Evolutionary conservation across 129 eudicot species (phyloP), one percentile per base, ranked within the genome.

Genomic region (Erigeron canadensis): DNA sequence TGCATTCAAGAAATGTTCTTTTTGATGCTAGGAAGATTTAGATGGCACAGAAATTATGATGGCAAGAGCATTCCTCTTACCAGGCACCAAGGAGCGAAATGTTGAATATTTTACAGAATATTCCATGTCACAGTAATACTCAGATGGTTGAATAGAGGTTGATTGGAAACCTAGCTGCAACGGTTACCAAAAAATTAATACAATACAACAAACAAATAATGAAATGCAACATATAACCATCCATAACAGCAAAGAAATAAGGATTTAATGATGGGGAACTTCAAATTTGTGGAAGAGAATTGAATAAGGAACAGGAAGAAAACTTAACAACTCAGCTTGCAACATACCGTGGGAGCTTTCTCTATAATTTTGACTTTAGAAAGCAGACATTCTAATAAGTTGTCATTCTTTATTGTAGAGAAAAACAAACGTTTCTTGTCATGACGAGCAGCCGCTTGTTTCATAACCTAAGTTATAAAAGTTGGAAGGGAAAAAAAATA

Each of bases 71-170:
- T 70, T 47, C 50, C 72, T 65, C 80, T 69, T 84, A 91, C 97
- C 96, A 41, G 81, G 63, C 46, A 67, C 46, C 80, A 92, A 84
- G 66, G 75, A 76, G 65, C 87, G 85, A 54, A 93, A 93, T 75
- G 98, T 89, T 79, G 98, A 89, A 79, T 89, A 93, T 37, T 93
- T 90, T 69, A 89, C 85, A 82, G 90, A 89, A 76, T 93, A 93
- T 78, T 93, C 96, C 98, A 89, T 87, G 72, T 93, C 98, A 77
- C 87, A 93, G 72, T 89, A 89, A 76, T 75, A 93, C 66, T 85
- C 87, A 43, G 84, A 82, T 63, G 91, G 81, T 57, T 60, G 86
- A 75, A 75, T 54, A 51, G 81, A 56, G 34, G 75, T 67, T 55
- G 81, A 34, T 54, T 76, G 72, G 79, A 78, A 59, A 71, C 79